phyloP scores from a whole-genome alignment of 2,329 filamentous ascomycete genomes.

The Monilinia polystroma region DNA sequence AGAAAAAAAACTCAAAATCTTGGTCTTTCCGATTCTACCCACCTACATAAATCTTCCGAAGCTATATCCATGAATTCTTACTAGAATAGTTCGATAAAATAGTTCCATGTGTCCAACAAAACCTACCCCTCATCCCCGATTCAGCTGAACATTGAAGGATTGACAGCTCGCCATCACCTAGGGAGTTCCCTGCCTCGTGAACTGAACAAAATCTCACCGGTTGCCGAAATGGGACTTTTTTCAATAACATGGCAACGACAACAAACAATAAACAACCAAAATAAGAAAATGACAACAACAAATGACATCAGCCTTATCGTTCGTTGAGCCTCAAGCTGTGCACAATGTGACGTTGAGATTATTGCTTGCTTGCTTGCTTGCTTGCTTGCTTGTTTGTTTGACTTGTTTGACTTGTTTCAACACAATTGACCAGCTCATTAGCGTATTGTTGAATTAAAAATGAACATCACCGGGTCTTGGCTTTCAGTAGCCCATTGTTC shows the following conservation, averaged over 20 bases:
- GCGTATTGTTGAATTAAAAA: no score
- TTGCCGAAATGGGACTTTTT: background rate
- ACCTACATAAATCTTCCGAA: background rate
- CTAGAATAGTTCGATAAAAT: background rate
- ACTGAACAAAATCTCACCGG: no score
- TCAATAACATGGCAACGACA: background rate
- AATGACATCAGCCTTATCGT: background rate
- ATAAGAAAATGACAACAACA: background rate
- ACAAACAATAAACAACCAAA: no score
- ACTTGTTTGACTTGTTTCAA: background rate
- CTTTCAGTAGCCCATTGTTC: no score
- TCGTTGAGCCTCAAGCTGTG: background rate
- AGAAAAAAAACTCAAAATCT: no score
- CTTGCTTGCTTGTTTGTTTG: background rate
- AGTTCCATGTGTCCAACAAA: background rate
- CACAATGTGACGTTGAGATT: background rate
- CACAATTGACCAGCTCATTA: background rate
- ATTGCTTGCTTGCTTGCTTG: no score
- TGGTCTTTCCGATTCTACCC: no score
- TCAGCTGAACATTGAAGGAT: conserved; percentile 13
- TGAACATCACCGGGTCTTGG: no score
- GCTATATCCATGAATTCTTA: background rate
- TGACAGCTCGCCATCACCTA: background rate
- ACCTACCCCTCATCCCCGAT: conserved; percentile 12
- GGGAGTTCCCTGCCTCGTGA: background rate